Conservation (phyloP, 2,329 filamentous ascomycete genomes). For the Reticulascus tulasneorum region DNA sequence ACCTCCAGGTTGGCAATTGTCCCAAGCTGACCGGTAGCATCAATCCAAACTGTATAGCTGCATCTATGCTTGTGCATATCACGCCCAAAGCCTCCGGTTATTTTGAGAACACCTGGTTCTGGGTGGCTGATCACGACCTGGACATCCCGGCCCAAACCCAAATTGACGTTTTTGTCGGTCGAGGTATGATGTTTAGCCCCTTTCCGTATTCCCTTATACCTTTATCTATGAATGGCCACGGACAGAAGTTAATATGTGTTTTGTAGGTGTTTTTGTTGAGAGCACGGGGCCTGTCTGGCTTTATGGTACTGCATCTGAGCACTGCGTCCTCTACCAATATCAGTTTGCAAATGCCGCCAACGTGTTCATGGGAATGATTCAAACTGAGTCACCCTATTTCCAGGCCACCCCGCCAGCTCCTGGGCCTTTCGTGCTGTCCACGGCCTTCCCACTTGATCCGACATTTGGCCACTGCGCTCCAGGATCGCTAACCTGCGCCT, state of each 20-base stretch:
- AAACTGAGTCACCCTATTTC: constrained; percentile 66
- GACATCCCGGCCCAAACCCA: constrained; percentile 9
- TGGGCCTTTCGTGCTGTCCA: constrained; percentile 41
- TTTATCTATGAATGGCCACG: not conserved
- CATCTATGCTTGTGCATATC: constrained; percentile 37
- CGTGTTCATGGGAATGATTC: constrained; percentile 57
- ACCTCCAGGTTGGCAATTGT: constrained; percentile 16
- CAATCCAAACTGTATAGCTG: constrained; percentile 27
- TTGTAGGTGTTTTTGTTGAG: constrained; percentile 30
- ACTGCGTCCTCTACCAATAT: constrained; percentile 61
- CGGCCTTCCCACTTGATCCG: constrained; percentile 37
- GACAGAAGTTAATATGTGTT: not conserved
- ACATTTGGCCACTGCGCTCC: constrained; percentile 41
- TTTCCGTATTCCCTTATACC: no score
- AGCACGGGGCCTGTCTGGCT: constrained; percentile 47
- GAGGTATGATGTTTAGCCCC: constrained; percentile 26
- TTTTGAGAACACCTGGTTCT: constrained; percentile 54
- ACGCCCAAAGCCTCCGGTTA: constrained; percentile 19
- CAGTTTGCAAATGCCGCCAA: constrained; percentile 54
- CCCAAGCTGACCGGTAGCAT: constrained; percentile 22
- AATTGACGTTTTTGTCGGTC: constrained; percentile 29
- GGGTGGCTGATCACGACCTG: constrained; percentile 64
- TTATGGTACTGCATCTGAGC: constrained; percentile 56
- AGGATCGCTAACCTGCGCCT: constrained; percentile 33
- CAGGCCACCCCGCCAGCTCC: constrained; percentile 55